phyloP scores from a whole-genome alignment of 305 asterid genomes.

The Solanum chacoense region DNA sequence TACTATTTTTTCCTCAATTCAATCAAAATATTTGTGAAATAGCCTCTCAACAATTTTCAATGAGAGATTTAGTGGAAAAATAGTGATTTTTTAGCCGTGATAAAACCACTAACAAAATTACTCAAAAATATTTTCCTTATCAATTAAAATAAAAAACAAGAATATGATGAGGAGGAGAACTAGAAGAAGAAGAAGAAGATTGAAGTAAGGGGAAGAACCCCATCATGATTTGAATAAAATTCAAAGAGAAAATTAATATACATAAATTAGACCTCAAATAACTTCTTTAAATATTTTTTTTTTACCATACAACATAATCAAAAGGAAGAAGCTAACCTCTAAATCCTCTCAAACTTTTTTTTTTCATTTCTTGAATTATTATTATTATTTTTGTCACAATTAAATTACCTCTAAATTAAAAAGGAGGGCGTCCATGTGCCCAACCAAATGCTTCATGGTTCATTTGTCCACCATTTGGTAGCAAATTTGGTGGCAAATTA shows the following conservation, averaged over 20 bases:
- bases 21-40: background rate
- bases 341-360: background rate
- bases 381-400: background rate
- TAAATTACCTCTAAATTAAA: conserved; percentile 14
- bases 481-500: conserved; percentile 32
- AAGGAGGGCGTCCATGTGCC: conserved; percentile 46
- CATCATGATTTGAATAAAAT: background rate
- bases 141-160: background rate
- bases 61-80: background rate
- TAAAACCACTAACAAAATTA: background rate
- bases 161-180: background rate
- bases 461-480: conserved; percentile 39
- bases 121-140: background rate
- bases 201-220: background rate
- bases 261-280: conserved; percentile 1
- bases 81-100: background rate
- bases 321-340: background rate
- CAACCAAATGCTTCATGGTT: conserved; percentile 40
- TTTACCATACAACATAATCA: conserved; percentile 1
- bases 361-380: background rate
- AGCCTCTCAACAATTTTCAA: background rate
- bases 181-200: background rate
- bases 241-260: conserved; percentile 10
- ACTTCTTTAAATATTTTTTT: background rate
- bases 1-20: background rate